Base-by-base conservation (phyloP, 2,329 filamentous ascomycete species). In the Trichoderma afroharzianum region DNA sequence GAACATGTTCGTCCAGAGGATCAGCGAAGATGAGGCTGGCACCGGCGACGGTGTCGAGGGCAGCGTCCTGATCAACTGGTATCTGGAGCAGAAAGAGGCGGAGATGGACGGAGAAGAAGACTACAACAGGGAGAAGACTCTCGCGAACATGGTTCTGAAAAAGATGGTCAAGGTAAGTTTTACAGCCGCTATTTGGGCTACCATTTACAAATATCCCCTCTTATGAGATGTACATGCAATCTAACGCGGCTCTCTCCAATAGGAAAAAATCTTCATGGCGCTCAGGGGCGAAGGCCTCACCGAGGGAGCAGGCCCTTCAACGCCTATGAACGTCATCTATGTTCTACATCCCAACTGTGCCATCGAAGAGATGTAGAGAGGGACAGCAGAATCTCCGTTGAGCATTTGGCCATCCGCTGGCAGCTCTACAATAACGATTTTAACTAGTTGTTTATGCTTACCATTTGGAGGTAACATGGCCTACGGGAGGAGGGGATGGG, bases 261-360 rank as follows among this genome's bases (percentile, higher is more conserved):
- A 95, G 82, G 95, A 97, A 75, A 94, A 97, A 76, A 95, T 97
- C 24, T 87, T 98, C 63, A 93, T 96, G 83, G 93, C 94, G 68
- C 90, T 94, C 36, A 86, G 90, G 55, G 92, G 87, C 62, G 85
- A 90, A 74, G 90, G 82, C 75, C 88, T 87, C 72, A 80, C 83
- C 43, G 86, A 84, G 15, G 81, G 84, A 78, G 79, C 87, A 74
- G 82, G 82, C 55, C 80, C 81, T 61, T 82, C 86, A 18, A 77
- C 81, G 12, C 72, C 76, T 1, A 75, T 76, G 2, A 69, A 76
- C 18, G 85, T 92, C 5, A 88, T 96, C 67, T 99, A 98, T 79
- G 92, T 98, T 30, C 80, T 99, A 75, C 96, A 99, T 83, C 96
- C 96, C 72, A 98, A 98, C 83, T 97, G 93, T 79, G 93, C 93